Conservation (phyloP, 805 yeast genomes). For the Nakazawaea siamensis region DNA sequence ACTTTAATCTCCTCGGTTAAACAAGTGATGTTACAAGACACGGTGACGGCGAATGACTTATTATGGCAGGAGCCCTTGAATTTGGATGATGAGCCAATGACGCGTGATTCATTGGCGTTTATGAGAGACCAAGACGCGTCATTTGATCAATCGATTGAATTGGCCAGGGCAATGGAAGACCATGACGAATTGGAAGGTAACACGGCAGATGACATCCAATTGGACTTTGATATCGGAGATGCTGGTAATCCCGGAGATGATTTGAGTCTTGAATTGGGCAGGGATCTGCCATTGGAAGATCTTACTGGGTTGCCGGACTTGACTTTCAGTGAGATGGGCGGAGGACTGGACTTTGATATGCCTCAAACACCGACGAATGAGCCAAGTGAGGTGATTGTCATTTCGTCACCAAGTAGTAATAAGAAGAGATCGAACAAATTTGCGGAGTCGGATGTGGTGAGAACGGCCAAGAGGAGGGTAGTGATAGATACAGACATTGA, state of each 20-base stretch:
- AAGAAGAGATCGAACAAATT: constrained; percentile 21
- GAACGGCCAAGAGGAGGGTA: constrained; percentile 38
- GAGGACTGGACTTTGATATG: constrained; percentile 11
- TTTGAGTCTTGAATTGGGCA: constrained; percentile 39
- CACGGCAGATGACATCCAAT: constrained; percentile 23
- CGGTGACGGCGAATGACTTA: constrained; percentile 71
- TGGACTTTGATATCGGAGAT: constrained; percentile 25
- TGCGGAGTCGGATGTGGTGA: constrained; percentile 33
- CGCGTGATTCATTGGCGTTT: background rate
- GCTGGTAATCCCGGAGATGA: constrained; percentile 11
- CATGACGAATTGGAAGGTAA: constrained; percentile 21
- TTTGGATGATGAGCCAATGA: constrained; percentile 24
- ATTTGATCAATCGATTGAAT: constrained; percentile 56
- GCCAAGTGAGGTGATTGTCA: background rate
- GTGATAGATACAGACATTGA: constrained; percentile 36
- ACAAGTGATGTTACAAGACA: constrained; percentile 61
- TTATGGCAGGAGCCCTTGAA: constrained; percentile 55
- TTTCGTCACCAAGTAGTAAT: constrained; percentile 5
- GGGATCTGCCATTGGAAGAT: constrained; percentile 19
- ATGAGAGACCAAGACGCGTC: constrained; percentile 8
- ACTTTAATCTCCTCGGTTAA: constrained; percentile 54
- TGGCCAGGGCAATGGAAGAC: constrained; percentile 44
- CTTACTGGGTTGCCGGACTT: constrained; percentile 17
- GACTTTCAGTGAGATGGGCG: constrained; percentile 16
- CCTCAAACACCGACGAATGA: constrained; percentile 10